These are phyloP conservation scores for Backusella tuberculispora DNA, from an alignment of 192 early-diverging fungal species.

Conservation along the genomic window DNA sequence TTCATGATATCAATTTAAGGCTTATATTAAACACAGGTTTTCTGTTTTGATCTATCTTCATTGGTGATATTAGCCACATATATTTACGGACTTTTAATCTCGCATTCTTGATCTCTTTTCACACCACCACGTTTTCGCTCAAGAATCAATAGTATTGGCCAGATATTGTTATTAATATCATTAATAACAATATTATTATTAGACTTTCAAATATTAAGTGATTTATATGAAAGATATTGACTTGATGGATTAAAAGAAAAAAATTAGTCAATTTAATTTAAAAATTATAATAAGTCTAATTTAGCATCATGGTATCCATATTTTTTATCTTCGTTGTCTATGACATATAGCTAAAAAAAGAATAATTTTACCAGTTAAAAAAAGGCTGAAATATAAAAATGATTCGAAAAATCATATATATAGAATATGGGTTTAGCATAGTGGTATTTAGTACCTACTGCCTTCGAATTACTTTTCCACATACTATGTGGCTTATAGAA, in stretches of 20 bases:
- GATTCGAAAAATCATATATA: neutral
- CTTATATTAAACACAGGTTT: neutral
- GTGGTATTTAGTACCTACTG: too few species aligned
- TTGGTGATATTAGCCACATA: neutral
- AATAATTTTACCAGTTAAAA: neutral
- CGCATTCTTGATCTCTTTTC: neutral
- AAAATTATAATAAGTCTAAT: neutral
- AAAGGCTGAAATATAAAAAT: neutral
- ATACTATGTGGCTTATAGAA: too few species aligned
- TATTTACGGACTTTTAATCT: constrained; percentile 8
- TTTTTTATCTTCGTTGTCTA: neutral
- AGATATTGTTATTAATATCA: neutral
- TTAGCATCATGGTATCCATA: neutral
- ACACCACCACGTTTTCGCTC: neutral
- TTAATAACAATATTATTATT: too few species aligned
- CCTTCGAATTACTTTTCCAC: too few species aligned
- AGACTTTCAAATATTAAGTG: neutral
- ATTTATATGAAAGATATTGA: neutral
- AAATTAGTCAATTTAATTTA: neutral
- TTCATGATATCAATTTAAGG: neutral
- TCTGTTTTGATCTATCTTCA: neutral
- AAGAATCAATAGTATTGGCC: neutral
- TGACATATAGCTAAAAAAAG: neutral
- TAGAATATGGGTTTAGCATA: too few species aligned
- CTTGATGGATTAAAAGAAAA: neutral